Conservation (phyloP, 495 filamentous ascomycete genomes). For the Tricharina praecox region DNA sequence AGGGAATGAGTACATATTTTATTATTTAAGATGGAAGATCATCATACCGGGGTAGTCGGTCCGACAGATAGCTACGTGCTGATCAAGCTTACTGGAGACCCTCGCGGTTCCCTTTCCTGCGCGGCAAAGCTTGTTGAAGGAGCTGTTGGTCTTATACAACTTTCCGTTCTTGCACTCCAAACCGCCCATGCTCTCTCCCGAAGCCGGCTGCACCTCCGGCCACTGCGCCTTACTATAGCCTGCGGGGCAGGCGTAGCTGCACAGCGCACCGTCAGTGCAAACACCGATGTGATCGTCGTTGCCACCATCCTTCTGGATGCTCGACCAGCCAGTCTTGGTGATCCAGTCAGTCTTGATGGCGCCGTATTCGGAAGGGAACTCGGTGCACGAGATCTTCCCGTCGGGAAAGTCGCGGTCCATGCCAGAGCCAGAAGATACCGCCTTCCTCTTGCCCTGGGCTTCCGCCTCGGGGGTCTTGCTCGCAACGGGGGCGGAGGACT, state of each 20-base stretch:
- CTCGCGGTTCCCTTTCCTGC: slow-evolving; percentile 50
- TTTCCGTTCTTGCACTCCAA: slow-evolving; percentile 66
- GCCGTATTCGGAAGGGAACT: slow-evolving; percentile 73
- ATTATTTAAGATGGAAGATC: neutral
- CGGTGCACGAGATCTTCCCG: slow-evolving; percentile 50
- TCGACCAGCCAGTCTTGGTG: slow-evolving; percentile 57
- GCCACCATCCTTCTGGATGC: slow-evolving; percentile 56
- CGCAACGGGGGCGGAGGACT: too few species aligned
- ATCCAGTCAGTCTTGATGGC: slow-evolving; percentile 54
- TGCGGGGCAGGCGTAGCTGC: slow-evolving; percentile 83
- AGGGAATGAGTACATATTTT: too few species aligned
- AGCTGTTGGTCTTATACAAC: slow-evolving; percentile 56
- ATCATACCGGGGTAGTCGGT: slow-evolving; percentile 83
- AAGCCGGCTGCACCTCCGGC: slow-evolving; percentile 61
- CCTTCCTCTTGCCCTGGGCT: neutral
- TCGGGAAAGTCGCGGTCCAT: slow-evolving; percentile 53
- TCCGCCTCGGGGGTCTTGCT: neutral
- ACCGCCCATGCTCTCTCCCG: slow-evolving; percentile 78
- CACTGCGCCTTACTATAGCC: slow-evolving; percentile 91
- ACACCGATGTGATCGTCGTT: slow-evolving; percentile 31
- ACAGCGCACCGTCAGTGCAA: slow-evolving; percentile 50
- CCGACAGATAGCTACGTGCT: slow-evolving; percentile 63
- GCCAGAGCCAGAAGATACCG: slow-evolving; percentile 27
- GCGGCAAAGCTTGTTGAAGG: slow-evolving; percentile 57
- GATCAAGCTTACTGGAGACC: slow-evolving; percentile 52